Evolutionary conservation across 805 yeast species (phyloP).

Genomic region (Torulaspora gathmanii): DNA sequence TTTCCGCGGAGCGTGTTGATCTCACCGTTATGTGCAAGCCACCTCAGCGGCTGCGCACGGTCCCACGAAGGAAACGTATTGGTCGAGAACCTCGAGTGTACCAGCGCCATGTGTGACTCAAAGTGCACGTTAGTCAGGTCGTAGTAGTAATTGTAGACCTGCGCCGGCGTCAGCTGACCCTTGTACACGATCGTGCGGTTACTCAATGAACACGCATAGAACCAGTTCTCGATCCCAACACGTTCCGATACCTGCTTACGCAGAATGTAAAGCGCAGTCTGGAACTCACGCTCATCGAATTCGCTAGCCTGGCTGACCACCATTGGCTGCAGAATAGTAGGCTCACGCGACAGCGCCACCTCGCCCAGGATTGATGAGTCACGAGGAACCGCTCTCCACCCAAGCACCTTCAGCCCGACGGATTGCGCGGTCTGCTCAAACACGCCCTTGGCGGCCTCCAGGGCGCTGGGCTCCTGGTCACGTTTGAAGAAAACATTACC

Average conservation of each 20-base stretch:
- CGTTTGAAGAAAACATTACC: slow-evolving; percentile 94
- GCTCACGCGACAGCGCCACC: slow-evolving; percentile 90
- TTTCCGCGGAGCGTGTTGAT: slow-evolving; percentile 95
- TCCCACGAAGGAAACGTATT: slow-evolving; percentile 99
- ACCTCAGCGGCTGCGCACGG: slow-evolving; percentile 95
- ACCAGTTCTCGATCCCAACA: slow-evolving; percentile 95
- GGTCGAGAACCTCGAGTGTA: slow-evolving; percentile 95
- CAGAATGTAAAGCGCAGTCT: slow-evolving; percentile 75
- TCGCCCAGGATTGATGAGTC: slow-evolving; percentile 94
- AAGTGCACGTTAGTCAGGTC: slow-evolving; percentile 87
- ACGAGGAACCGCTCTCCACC: slow-evolving; percentile 93
- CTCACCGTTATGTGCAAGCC: slow-evolving; percentile 99
- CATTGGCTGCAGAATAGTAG: slow-evolving; percentile 87
- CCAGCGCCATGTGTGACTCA: slow-evolving; percentile 92
- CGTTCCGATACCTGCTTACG: slow-evolving; percentile 87
- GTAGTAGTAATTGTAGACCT: slow-evolving; percentile 90
- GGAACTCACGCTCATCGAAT: slow-evolving; percentile 57
- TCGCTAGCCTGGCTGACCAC: slow-evolving; percentile 53
- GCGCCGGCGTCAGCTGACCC: slow-evolving; percentile 96
- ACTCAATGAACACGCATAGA: slow-evolving; percentile 89
- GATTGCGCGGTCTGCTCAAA: slow-evolving; percentile 77
- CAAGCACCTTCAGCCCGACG: slow-evolving; percentile 76
- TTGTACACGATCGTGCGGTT: slow-evolving; percentile 90
- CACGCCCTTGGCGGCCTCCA: slow-evolving; percentile 63
- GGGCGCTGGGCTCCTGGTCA: slow-evolving; percentile 47